Base-by-base conservation (phyloP, 331 rosid species). In the Acacia concinna region DNA sequence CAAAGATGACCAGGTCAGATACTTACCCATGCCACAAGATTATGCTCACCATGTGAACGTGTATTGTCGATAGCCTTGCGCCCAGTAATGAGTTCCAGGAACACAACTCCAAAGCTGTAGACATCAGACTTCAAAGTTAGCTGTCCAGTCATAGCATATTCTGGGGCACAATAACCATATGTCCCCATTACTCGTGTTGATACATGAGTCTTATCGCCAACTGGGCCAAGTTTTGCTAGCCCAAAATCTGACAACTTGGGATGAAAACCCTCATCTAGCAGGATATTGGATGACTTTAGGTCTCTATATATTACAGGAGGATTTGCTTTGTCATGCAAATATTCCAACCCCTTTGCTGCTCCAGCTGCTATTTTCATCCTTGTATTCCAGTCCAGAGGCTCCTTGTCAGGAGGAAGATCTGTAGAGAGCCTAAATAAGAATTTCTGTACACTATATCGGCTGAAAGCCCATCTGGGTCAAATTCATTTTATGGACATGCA, bases 81-180 rank as follows among this genome's bases (percentile, higher is more conserved):
- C 23, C 98, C 98, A 2, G 98, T 88, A 30, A 94, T 92, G 71
- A 94, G 90, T 80, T 94, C 97, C 0, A 94, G 91, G 68, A 94
- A 78, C 67, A 94, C 94, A 23, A 94, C 97, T 76, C 98, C 98
- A 40, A 92, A 92, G 59, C 96, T 87, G 78, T 94, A 94, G 23
- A 92, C 92, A 81, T 94, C 97, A 0, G 94, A 92, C 76, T 88
- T 92, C 15, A 87, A 82, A 68, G 98, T 92, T 77, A 90, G 92
- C n/a, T 92, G 93, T 18, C 98, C 97, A 6, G 97, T 92, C 92
- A 89, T 86, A 4, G 88, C 90, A 82, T 90, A 94, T 68, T 94
- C 97, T 0, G 98, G 98, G 37, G 98, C 98, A 81, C 98, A 92
- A 81, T 92, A 92, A 27, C 97, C 96, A 73, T 90, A 88, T 27